phyloP scores from a whole-genome alignment of 441 rosid genomes.

The Aquilaria agallochum region DNA sequence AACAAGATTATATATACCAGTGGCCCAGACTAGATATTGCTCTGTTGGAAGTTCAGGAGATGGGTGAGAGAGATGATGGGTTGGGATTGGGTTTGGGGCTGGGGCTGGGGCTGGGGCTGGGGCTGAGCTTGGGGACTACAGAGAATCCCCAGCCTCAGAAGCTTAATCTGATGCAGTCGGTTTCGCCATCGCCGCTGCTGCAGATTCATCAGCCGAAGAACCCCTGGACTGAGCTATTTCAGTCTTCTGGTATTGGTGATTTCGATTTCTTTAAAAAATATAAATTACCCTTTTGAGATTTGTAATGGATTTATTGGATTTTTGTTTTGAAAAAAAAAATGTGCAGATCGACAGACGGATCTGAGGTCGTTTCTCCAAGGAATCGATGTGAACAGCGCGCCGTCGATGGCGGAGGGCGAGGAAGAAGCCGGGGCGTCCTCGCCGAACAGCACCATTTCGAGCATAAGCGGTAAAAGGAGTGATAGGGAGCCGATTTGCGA shows the following conservation, averaged over 20 bases:
- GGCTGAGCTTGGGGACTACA: constrained; percentile 48
- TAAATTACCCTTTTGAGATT: not conserved
- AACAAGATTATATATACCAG: constrained; percentile 11
- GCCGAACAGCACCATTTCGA: constrained; percentile 80
- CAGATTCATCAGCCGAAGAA: constrained; percentile 23
- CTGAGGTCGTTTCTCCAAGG: constrained; percentile 48
- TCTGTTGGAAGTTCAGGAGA: constrained; percentile 11
- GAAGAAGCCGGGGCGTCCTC: constrained; percentile 76
- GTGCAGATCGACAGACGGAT: constrained; percentile 47
- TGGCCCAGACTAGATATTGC: constrained; percentile 3
- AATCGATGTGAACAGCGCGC: constrained; percentile 61
- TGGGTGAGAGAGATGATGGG: constrained; percentile 58
- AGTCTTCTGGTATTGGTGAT: constrained; percentile 40
- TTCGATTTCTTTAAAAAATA: not conserved
- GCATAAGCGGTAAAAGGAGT: constrained; percentile 64
- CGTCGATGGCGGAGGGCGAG: constrained; percentile 42
- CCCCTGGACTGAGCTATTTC: constrained; percentile 37
- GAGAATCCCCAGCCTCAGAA: constrained; percentile 35
- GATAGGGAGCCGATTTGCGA: constrained; percentile 60
- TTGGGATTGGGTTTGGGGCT: constrained; percentile 58
- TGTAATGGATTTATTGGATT: constrained; percentile 12
- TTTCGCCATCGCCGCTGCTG: constrained; percentile 28
- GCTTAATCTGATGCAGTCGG: constrained; percentile 41
- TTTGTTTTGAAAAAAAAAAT: not conserved
- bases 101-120: constrained; percentile 61